A percentile compares a stretch with the other conserved stretches of the same genome.
These are phyloP conservation scores for Backusella circina DNA, from an alignment of 192 early-diverging fungal species.

Conservation along the genomic window DNA sequence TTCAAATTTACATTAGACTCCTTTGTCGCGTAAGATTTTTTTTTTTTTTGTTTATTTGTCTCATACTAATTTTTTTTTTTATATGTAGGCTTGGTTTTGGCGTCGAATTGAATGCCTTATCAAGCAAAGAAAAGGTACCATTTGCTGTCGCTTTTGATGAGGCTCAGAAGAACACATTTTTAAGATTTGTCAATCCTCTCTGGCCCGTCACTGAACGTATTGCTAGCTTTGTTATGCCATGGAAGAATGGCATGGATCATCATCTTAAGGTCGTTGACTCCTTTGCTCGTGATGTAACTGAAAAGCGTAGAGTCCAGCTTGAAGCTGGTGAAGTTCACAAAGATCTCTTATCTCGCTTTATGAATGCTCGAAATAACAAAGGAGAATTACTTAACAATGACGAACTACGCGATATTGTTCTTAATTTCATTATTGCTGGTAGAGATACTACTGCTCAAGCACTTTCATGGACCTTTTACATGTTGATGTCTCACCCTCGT, in stretches of 20 bases:
- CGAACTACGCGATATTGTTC: conserved; percentile 34
- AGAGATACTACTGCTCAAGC: conserved; percentile 51
- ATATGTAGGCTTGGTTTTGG: conserved; percentile 42
- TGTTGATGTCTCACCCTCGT: conserved; percentile 35
- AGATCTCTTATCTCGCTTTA: conserved; percentile 35
- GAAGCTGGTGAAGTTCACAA: conserved; percentile 14
- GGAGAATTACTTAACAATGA: conserved; percentile 19
- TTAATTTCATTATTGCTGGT: conserved; percentile 39
- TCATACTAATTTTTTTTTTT: neutral
- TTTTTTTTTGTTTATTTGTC: neutral
- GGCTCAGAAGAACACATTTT: conserved; percentile 36
- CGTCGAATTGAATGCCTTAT: conserved; percentile 39
- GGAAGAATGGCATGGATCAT: conserved; percentile 23
- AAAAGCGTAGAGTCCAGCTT: conserved; percentile 23
- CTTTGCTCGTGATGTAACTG: conserved; percentile 24
- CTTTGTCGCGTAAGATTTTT: conserved; percentile 29
- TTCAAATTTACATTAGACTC: conserved; percentile 42
- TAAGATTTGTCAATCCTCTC: conserved; percentile 32
- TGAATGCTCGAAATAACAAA: conserved; percentile 27
- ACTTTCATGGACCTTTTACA: conserved; percentile 48
- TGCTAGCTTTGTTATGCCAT: conserved; percentile 4
- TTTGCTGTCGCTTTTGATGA: conserved; percentile 57
- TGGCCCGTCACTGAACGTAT: neutral
- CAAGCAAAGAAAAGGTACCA: conserved; percentile 31
- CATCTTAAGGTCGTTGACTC: conserved; percentile 24